Percentiles rank a stretch among this genome's conserved stretches.
Evolutionary conservation across 495 filamentous ascomycete genomes (phyloP).

Genomic region (Podospora australis): DNA sequence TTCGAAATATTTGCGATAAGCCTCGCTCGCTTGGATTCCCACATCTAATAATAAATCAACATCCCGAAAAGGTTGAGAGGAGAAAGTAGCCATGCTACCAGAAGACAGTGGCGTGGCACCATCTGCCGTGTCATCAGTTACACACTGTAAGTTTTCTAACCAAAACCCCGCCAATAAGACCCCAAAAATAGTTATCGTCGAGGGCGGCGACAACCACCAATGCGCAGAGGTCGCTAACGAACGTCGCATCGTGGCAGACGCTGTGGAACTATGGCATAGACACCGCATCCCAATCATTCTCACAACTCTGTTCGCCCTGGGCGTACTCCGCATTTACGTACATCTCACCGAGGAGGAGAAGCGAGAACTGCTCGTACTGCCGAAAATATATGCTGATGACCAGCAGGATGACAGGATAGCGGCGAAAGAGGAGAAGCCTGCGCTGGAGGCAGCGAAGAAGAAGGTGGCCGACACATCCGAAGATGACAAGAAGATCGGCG

Average conservation of each 20-base stretch:
- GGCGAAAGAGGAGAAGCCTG: slow-evolving; percentile 11
- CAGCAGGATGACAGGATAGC: slow-evolving; percentile 10
- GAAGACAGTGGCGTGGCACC: slow-evolving; percentile 9
- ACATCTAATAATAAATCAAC: background rate
- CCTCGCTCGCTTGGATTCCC: background rate
- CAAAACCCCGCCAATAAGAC: too few relatives aligned
- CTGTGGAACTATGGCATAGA: slow-evolving; percentile 49
- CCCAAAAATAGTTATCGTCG: too few relatives aligned
- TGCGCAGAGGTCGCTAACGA: too few relatives aligned
- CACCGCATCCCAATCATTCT: slow-evolving; percentile 47
- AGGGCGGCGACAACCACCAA: too few relatives aligned
- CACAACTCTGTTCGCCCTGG: slow-evolving; percentile 31
- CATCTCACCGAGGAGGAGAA: slow-evolving; percentile 23
- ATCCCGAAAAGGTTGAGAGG: too few relatives aligned
- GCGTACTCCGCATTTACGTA: slow-evolving; percentile 35
- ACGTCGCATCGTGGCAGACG: too few relatives aligned
- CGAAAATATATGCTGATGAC: slow-evolving; percentile 21
- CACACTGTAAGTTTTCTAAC: slow-evolving; percentile 7
- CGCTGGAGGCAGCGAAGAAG: background rate
- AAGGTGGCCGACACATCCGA: background rate
- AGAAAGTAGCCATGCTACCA: slow-evolving; percentile 13
- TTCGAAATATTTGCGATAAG: background rate
- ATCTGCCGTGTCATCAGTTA: slow-evolving; percentile 1
- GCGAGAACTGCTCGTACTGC: slow-evolving; percentile 15
- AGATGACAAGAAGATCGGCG: slow-evolving; percentile 1